phyloP scores from a whole-genome alignment of 805 yeast genomes.

The Kodamaea hsintzibuensis region DNA sequence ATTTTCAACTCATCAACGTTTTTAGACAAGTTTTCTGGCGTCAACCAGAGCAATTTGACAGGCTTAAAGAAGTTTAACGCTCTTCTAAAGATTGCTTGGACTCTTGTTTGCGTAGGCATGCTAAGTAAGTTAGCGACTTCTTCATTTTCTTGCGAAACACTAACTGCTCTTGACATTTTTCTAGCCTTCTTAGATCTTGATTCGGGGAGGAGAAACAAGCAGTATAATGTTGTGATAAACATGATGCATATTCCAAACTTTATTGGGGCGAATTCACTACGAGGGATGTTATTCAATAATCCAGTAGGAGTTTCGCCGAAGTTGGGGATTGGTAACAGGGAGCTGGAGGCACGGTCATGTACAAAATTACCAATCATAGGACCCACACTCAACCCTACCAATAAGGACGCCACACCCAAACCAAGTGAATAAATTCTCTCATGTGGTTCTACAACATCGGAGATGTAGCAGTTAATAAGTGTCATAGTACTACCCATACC shows the following conservation, averaged over 20 bases:
- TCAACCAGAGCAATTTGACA: slow-evolving; percentile 57
- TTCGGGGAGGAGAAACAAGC: slow-evolving; percentile 51
- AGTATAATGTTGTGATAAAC: slow-evolving; percentile 28
- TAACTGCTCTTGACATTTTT: slow-evolving; percentile 44
- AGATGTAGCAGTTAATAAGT: slow-evolving; percentile 64
- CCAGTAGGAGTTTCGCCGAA: not conserved
- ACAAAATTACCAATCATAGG: slow-evolving; percentile 55
- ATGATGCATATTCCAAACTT: slow-evolving; percentile 35
- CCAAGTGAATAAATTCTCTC: slow-evolving; percentile 62
- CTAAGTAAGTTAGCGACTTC: not conserved
- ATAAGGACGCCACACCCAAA: slow-evolving; percentile 56
- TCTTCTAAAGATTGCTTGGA: not conserved
- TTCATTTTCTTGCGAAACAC: not conserved
- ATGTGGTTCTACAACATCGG: slow-evolving; percentile 69
- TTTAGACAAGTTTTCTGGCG: slow-evolving; percentile 29
- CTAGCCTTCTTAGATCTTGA: slow-evolving; percentile 60
- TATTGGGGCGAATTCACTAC: slow-evolving; percentile 33
- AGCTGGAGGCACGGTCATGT: not conserved
- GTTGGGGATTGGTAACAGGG: not conserved
- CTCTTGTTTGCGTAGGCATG: not conserved
- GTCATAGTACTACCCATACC: slow-evolving; percentile 57
- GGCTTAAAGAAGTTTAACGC: slow-evolving; percentile 36
- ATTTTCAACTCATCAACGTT: slow-evolving; percentile 6
- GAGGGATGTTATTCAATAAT: slow-evolving; percentile 2
- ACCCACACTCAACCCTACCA: slow-evolving; percentile 62